Conservation (phyloP, 495 filamentous ascomycete genomes). For the Daldinia loculata region DNA sequence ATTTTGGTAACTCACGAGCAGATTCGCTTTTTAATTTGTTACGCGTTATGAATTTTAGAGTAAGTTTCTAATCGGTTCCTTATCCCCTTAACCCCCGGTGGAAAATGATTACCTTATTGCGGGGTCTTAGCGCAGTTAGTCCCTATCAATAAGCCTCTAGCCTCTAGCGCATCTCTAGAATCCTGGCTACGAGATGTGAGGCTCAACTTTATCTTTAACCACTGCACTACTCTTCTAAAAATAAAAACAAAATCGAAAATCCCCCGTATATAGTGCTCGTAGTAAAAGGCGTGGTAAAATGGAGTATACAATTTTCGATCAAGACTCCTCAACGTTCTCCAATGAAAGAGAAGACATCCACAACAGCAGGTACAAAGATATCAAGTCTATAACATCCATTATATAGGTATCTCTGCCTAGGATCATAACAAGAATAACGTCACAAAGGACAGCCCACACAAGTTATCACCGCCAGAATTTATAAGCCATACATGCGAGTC, state of each 20-base stretch:
- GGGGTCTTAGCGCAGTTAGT: conserved; percentile 15
- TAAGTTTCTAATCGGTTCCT: conserved; percentile 5
- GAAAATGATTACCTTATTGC: conserved; percentile 15
- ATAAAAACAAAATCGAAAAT: too few relatives aligned
- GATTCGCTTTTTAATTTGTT: background rate
- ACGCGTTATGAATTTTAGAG: conserved; percentile 9
- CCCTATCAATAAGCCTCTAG: conserved; percentile 16
- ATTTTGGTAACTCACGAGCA: background rate
- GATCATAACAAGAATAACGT: too few relatives aligned
- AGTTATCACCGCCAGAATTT: too few relatives aligned
- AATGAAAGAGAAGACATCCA: background rate
- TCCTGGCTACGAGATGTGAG: background rate
- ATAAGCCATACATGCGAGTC: too few relatives aligned
- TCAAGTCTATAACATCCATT: background rate
- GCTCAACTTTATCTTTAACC: background rate
- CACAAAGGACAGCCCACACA: too few relatives aligned
- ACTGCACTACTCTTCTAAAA: background rate
- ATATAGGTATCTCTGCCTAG: too few relatives aligned
- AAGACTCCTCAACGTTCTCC: too few relatives aligned
- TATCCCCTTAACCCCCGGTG: conserved; percentile 3
- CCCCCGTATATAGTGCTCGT: too few relatives aligned
- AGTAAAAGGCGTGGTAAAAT: too few relatives aligned
- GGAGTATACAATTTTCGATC: too few relatives aligned
- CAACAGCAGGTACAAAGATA: background rate
- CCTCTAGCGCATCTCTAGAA: conserved; percentile 1